These are phyloP conservation scores for Millerozyma acaciae DNA, from an alignment of 805 yeast species.

Conservation along the genomic window DNA sequence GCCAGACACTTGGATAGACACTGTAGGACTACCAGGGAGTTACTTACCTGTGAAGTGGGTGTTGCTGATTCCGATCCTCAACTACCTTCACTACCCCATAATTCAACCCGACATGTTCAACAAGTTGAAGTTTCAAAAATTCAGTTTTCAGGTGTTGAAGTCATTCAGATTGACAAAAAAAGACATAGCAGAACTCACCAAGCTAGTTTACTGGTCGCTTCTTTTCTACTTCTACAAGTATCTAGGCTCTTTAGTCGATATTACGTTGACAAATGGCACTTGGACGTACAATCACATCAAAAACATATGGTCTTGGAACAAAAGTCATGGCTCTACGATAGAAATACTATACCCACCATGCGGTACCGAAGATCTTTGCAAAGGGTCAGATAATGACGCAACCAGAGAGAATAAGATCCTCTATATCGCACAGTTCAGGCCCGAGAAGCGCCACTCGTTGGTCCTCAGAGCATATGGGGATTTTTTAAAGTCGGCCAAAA, in stretches of 20 bases:
- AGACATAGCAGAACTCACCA: constrained; percentile 33
- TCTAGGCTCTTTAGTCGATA: constrained; percentile 62
- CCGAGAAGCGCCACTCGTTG: constrained; percentile 85
- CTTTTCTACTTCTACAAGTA: constrained; percentile 62
- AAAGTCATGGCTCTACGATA: constrained; percentile 17
- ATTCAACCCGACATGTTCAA: constrained; percentile 83
- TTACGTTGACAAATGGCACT: constrained; percentile 75
- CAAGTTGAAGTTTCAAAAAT: constrained; percentile 40
- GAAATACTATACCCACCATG: constrained; percentile 84
- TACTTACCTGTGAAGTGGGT: constrained; percentile 61
- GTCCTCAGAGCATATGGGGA: constrained; percentile 60
- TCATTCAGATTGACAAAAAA: constrained; percentile 13
- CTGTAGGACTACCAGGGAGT: constrained; percentile 89
- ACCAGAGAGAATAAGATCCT: constrained; percentile 40
- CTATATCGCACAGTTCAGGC: constrained; percentile 88
- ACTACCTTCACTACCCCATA: constrained; percentile 94
- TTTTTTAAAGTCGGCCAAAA: constrained; percentile 35
- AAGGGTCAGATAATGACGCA: constrained; percentile 8
- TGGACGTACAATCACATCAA: constrained; percentile 85
- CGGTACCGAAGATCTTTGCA: constrained; percentile 53
- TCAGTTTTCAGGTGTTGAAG: constrained; percentile 12
- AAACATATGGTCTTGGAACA: constrained; percentile 55
- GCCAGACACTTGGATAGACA: constrained; percentile 93
- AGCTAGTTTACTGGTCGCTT: constrained; percentile 64
- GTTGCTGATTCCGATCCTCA: constrained; percentile 68